These are phyloP conservation scores for Parasarocladium wereldwijsianum DNA, from an alignment of 2,329 filamentous ascomycete species.

Conservation along the genomic window DNA sequence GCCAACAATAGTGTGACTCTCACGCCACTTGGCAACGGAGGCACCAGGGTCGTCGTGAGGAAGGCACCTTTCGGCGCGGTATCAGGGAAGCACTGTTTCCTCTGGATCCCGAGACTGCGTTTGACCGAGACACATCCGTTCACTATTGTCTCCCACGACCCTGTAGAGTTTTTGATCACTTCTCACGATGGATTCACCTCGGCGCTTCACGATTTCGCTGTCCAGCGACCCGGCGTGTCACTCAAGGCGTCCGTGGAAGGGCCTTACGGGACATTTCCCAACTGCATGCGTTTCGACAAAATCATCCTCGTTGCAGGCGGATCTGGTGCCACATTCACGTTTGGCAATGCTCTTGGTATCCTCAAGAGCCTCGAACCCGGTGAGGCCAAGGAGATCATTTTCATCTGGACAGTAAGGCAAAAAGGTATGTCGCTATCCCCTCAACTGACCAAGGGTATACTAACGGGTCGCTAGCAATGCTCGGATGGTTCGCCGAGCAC, in stretches of 20 bases:
- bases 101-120: slow-evolving; percentile 47
- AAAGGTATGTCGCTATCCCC: slow-evolving; percentile 14
- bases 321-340: slow-evolving; percentile 42
- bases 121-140: slow-evolving; percentile 47
- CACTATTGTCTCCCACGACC: slow-evolving; percentile 37
- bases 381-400: slow-evolving; percentile 15
- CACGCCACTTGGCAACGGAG: slow-evolving; percentile 37
- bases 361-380: slow-evolving; percentile 12
- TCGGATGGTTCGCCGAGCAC: slow-evolving; percentile 23
- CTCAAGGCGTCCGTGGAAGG: slow-evolving; percentile 41
- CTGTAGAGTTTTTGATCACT: slow-evolving; percentile 43
- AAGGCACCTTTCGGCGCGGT: slow-evolving; percentile 30
- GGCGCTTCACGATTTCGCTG: slow-evolving; percentile 36
- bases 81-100: slow-evolving; percentile 46
- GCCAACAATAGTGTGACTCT: slow-evolving; percentile 36
- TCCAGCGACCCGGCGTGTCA: slow-evolving; percentile 29
- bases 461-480: slow-evolving; percentile 13
- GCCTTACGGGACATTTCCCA: slow-evolving; percentile 40
- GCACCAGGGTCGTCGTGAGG: slow-evolving; percentile 37
- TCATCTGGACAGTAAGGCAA: slow-evolving; percentile 25
- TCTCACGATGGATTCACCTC: slow-evolving; percentile 44
- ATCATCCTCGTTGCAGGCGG: slow-evolving; percentile 46
- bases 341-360: slow-evolving; percentile 23
- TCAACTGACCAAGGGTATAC: not conserved
- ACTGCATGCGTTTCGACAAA: slow-evolving; percentile 36